Evolutionary conservation across 495 filamentous ascomycete species (phyloP).

Genomic region (Penicillium canescens): DNA sequence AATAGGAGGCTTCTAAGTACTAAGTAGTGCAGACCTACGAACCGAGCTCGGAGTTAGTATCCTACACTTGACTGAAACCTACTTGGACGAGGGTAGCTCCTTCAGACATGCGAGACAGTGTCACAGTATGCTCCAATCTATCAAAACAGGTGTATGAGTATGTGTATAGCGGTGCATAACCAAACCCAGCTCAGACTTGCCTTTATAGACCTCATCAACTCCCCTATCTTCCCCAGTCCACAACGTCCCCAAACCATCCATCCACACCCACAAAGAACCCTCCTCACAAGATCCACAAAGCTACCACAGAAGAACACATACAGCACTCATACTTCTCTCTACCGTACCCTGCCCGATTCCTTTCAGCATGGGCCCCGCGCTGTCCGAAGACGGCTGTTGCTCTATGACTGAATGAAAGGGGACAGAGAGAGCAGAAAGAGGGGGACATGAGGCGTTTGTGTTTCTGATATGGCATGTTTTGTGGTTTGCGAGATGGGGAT

Average conservation of each 20-base stretch:
- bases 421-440: background rate
- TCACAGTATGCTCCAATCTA: no score
- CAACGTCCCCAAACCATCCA: slow-evolving; percentile 7
- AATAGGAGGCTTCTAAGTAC: no score
- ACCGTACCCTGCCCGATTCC: slow-evolving; percentile 1
- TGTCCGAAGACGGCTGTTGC: slow-evolving; percentile 33
- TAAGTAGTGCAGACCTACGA: no score
- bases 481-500: background rate
- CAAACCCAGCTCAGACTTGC: slow-evolving; percentile 53
- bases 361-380: slow-evolving; percentile 17
- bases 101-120: no score
- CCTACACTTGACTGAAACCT: no score
- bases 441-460: slow-evolving; percentile 1
- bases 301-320: background rate
- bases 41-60: no score
- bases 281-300: background rate
- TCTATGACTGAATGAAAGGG: slow-evolving; percentile 2
- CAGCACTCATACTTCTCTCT: slow-evolving; percentile 6
- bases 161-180: background rate
- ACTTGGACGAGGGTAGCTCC: no score
- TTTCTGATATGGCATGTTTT: background rate
- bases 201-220: slow-evolving; percentile 45
- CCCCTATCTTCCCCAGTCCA: slow-evolving; percentile 10
- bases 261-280: background rate
- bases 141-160: background rate